Base-by-base conservation (phyloP, 352 stramenopile genomes). In the Globisporangium spiculum region DNA sequence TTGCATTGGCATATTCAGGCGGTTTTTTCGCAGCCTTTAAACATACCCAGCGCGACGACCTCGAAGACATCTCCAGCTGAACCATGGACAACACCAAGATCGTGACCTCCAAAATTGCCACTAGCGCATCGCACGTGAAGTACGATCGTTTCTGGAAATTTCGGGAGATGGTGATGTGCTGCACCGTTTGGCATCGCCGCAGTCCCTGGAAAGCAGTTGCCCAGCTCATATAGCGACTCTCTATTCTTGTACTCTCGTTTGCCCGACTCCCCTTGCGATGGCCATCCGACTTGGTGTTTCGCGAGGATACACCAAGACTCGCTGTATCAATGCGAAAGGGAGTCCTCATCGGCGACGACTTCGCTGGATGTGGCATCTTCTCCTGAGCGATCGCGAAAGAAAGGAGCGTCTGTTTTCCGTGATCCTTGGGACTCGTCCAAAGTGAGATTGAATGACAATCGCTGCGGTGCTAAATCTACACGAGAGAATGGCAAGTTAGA, bases 11-110 rank as follows among this genome's bases (percentile, higher is more conserved):
- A 32, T 32, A 32, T 32, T 32, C 30, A 32, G 30, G 30, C 30
- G 4, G 30, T 32, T 32, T 4, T 41, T 41, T 41, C 36, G 12
- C 36, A 44, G 30, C 30, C 14, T 44, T 44, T 44, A 12, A n/a
- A 63, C 65, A 8, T 54, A 70, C 65, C 65, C 65, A 70, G 22
- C 32, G 65, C 1, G 65, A 48, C 10, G 58, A 62, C 5, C 36
- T 44, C 30, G 36, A 58, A 2, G 59, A 66, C 9, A 70, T 20
- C 34, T 66, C 58, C 3, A 70, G 60, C 59, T 70, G 65, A 22
- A 66, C 30, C 59, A 66, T 53, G 22, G 58, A 65, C 1, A 70
- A 26, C 44, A 32, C 58, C 3, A 70, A 18, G 24, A 70, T 61
- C 38, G 30, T 57, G 22, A 62, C 4, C 34, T 70, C 65, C 36